These are phyloP conservation scores for Durio zibethinus DNA, from an alignment of 345 rosid genomes.

Conservation along the genomic window DNA sequence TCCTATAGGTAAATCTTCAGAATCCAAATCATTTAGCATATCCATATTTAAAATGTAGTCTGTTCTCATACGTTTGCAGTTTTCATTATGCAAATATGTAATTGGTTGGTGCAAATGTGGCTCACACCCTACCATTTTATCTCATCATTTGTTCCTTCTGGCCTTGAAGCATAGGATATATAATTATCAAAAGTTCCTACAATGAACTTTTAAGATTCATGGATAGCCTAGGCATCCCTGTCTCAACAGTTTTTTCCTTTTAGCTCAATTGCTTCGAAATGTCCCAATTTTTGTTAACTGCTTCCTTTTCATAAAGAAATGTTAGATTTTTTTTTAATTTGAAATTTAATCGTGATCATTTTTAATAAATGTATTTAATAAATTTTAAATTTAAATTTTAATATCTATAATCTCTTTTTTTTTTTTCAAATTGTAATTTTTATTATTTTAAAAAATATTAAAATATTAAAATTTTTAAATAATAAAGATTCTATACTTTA, in stretches of 20 bases:
- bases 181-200: background rate
- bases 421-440: no score
- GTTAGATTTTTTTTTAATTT: background rate
- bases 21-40: background rate
- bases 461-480: no score
- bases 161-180: background rate
- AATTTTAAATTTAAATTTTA: no score
- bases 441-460: no score
- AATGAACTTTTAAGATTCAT: background rate
- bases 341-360: no score
- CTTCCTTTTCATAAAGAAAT: background rate
- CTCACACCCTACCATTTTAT: background rate
- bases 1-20: background rate
- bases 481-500: background rate
- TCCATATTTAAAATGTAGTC: background rate
- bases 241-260: background rate
- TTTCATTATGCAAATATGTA: background rate
- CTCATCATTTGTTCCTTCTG: background rate
- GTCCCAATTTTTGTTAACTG: background rate
- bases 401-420: no score
- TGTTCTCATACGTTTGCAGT: background rate
- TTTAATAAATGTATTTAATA: no score
- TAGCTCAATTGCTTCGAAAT: background rate
- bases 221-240: background rate
- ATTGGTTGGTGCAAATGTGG: background rate